Conservation (phyloP, 805 yeast genomes). For the Starmerella apicola region DNA sequence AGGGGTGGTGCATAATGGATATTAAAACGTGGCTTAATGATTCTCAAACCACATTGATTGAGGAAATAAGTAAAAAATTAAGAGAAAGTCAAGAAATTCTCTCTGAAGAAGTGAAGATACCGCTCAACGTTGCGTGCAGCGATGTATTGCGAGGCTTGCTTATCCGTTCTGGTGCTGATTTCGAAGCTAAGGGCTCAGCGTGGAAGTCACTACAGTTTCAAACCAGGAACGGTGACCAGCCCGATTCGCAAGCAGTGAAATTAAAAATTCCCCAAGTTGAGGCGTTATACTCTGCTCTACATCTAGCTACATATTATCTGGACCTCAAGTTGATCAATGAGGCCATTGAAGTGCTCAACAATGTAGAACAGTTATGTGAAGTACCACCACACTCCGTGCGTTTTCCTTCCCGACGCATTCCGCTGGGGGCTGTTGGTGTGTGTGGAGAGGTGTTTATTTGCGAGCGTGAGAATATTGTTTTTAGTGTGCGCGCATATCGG, state of each 20-base stretch:
- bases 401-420: constrained; percentile 7
- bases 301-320: constrained; percentile 1
- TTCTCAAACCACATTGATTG: not conserved
- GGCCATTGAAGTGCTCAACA: not conserved
- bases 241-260: not conserved
- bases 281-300: constrained; percentile 4
- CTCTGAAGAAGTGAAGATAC: constrained; percentile 5
- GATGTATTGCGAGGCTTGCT: constrained; percentile 11
- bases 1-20: no score
- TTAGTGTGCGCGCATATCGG: constrained; percentile 13
- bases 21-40: not conserved
- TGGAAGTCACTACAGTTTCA: not conserved
- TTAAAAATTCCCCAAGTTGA: constrained; percentile 3
- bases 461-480: constrained; percentile 9
- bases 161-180: not conserved
- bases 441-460: constrained; percentile 13
- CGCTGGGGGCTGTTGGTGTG: constrained; percentile 5
- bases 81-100: constrained; percentile 1
- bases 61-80: not conserved
- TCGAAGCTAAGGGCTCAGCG: not conserved
- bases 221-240: constrained; percentile 4
- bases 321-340: not conserved
- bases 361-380: constrained; percentile 1
- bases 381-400: constrained; percentile 6
- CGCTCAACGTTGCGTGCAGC: constrained; percentile 16